Percentiles rank a stretch among this genome's conserved stretches.
phyloP scores from a whole-genome alignment of 2,329 filamentous ascomycete species.

The Canariomyces notabilis region DNA sequence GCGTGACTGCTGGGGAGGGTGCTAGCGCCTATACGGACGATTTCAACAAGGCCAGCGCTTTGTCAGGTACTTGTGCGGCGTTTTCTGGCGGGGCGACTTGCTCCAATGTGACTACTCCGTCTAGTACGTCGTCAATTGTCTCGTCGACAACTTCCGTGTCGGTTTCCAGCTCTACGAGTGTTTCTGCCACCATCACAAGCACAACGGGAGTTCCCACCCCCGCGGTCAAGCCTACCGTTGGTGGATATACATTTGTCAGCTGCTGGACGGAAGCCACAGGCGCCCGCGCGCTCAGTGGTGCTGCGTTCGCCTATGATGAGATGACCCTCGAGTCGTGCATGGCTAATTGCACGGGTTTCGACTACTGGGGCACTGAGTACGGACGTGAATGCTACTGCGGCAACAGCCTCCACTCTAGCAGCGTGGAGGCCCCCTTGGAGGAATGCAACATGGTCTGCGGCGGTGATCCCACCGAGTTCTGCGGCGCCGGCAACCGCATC shows the following conservation, averaged over 20 bases:
- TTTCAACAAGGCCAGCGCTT: constrained; percentile 44
- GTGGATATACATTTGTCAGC: constrained; percentile 41
- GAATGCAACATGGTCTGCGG: constrained; percentile 36
- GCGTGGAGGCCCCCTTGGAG: constrained; percentile 28
- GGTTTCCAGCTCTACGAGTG: constrained; percentile 8
- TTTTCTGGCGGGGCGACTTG: constrained; percentile 36
- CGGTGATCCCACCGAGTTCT: constrained; percentile 34
- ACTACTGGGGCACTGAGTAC: constrained; percentile 48
- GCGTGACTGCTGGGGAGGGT: constrained; percentile 38
- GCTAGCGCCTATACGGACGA: constrained; percentile 36
- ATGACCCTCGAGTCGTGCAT: constrained; percentile 48
- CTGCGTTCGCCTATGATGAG: constrained; percentile 39
- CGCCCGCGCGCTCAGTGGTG: constrained; percentile 39
- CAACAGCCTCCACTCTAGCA: constrained; percentile 34
- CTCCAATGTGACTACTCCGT: constrained; percentile 15
- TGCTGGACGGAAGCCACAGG: constrained; percentile 45
- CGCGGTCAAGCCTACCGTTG: constrained; percentile 37
- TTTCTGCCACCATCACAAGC: constrained; percentile 14
- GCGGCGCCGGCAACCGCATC: constrained; percentile 34
- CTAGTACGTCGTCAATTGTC: constrained; percentile 19
- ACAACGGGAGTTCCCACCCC: constrained; percentile 26
- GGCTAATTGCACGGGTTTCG: constrained; percentile 41
- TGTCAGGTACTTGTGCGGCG: constrained; percentile 40
- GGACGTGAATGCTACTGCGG: constrained; percentile 50
- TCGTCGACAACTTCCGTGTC: constrained; percentile 15